Conservation (phyloP, 768 basidiomycete genomes). For the Boletus rufocinnamomeus region DNA sequence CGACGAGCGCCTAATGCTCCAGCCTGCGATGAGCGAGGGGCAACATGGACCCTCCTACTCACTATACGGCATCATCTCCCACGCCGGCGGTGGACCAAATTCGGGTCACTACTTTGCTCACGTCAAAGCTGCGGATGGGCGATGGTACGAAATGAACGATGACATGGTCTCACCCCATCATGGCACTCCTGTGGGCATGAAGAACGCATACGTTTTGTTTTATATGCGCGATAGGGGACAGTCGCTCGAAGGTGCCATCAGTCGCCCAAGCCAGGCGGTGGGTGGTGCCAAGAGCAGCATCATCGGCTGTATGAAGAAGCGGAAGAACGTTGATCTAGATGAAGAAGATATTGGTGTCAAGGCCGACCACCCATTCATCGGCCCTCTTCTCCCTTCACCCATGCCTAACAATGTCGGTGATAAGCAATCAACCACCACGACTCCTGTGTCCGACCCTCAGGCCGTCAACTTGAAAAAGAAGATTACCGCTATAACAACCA, state of each 20-base stretch:
- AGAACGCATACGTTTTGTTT: slow-evolving; percentile 91
- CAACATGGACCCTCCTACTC: slow-evolving; percentile 78
- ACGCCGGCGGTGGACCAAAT: slow-evolving; percentile 90
- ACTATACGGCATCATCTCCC: slow-evolving; percentile 89
- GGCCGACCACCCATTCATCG: slow-evolving; percentile 57
- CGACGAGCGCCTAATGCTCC: slow-evolving; percentile 69
- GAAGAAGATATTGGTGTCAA: slow-evolving; percentile 52
- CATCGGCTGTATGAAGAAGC: slow-evolving; percentile 50
- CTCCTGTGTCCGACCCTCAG: slow-evolving; percentile 47
- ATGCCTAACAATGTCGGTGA: slow-evolving; percentile 24
- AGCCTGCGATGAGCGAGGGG: slow-evolving; percentile 81
- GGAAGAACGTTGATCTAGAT: slow-evolving; percentile 47
- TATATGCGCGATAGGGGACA: slow-evolving; percentile 85
- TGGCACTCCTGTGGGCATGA: slow-evolving; percentile 56
- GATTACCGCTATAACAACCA: slow-evolving; percentile 43
- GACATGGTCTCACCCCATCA: slow-evolving; percentile 57
- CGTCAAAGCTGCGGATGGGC: slow-evolving; percentile 66
- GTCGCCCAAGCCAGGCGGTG: slow-evolving; percentile 21
- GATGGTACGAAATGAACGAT: slow-evolving; percentile 96
- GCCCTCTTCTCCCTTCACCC: slow-evolving; percentile 61
- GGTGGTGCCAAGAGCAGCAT: slow-evolving; percentile 39
- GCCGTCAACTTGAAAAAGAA: slow-evolving; percentile 53
- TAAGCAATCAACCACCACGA: slow-evolving; percentile 19
- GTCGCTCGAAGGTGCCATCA: slow-evolving; percentile 62
- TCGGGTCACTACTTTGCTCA: slow-evolving; percentile 95